phyloP scores from a whole-genome alignment of 441 rosid genomes.

The Croton laevigatus region DNA sequence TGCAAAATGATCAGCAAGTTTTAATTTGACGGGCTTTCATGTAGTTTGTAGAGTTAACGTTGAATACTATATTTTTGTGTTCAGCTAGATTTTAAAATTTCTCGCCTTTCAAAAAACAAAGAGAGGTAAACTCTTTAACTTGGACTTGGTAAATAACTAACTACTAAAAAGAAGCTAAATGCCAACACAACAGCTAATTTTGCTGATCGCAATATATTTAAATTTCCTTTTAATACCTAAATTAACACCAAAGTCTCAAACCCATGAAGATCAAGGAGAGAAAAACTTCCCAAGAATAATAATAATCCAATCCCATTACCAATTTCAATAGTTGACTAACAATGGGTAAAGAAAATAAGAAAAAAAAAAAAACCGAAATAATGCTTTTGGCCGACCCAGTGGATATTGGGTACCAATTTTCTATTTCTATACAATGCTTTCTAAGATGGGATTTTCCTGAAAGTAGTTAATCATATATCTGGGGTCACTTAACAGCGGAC shows the following conservation, averaged over 20 bases:
- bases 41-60: no score
- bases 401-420: not conserved
- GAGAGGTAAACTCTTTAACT: no score
- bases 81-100: no score
- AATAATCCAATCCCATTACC: conserved; percentile 11
- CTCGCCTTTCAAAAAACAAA: no score
- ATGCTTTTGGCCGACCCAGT: conserved; percentile 8
- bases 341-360: not conserved
- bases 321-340: conserved; percentile 8
- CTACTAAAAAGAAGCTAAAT: no score
- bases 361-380: conserved; percentile 16
- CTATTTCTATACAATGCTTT: conserved; percentile 36
- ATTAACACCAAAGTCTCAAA: not conserved
- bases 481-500: not conserved
- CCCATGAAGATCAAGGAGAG: not conserved
- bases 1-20: no score
- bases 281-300: conserved; percentile 22
- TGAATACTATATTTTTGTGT: no score
- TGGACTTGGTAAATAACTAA: no score
- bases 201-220: no score
- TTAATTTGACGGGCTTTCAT: no score
- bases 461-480: conserved; percentile 11
- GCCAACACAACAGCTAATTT: no score
- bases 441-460: conserved; percentile 21
- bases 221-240: no score